Evolutionary conservation across 176 grass and related monocot genomes (phyloP), one percentile per base, ranked within the genome.

Genomic region (Hordeum marinum): DNA sequence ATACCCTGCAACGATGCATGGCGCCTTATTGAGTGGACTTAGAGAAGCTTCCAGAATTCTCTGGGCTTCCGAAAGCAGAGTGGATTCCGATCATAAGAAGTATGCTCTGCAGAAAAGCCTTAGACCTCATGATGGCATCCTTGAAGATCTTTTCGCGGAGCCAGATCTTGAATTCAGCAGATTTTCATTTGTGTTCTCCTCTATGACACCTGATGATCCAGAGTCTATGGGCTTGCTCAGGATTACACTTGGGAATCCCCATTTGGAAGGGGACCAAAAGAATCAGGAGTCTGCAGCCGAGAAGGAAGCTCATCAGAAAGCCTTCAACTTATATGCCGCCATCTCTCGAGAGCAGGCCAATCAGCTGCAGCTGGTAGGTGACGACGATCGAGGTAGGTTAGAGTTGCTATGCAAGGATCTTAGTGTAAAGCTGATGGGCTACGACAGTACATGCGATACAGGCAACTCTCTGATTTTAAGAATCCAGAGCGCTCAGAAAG

Each of bases 1-100:
- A 60, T 93, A 98, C 67, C 96, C 96, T 63, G 96, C 96, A 18
- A 98, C 96, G 1, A 98, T 98, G 96, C 96, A 98, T 68, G 96
- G 96, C 50, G 96, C 96, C 68, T 94, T 98, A 79, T 73, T 98
- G 75, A 98, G 96, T 7, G 96, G 96, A 68, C 79, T 98, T 50
- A 94, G 93, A 71, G 96, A 98, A 82, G 96, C 96, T 77, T 89
- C 87, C 46, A 82, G 78, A 48, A 95, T 98, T 72, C 76, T 83
- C 25, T 72, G 84, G 36, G 91, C 89, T 24, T 72, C 80, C 35
- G 82, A 88, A 40, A 80, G 55, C 58, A 81, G 75, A 35, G 37
- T 25, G 17, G 79, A 69, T 85, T 78, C 60, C 57, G 87, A 90
- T 65, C 65, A 73, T 24, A 93, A 90, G 70, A 95, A 88, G 89